Percentiles rank a stretch among this genome's conserved stretches.
phyloP scores from a whole-genome alignment of 169 alveolate species.

The Cyclospora cayetanensis region DNA sequence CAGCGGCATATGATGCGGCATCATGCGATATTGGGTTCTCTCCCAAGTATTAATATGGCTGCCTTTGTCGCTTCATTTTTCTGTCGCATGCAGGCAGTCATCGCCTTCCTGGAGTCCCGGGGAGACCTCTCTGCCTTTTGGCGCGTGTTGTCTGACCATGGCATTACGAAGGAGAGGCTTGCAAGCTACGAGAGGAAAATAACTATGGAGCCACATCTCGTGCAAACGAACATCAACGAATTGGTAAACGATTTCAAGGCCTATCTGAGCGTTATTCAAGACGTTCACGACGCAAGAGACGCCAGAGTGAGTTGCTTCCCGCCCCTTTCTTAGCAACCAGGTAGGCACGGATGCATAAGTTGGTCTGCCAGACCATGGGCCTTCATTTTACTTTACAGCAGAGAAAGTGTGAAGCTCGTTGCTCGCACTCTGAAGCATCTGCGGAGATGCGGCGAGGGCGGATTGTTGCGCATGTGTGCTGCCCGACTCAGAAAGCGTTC shows the following conservation, averaged over 20 bases:
- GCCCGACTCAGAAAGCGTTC: constrained; percentile 60
- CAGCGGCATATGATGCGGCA: too few relatives aligned
- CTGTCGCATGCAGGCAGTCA: constrained; percentile 78
- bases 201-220: constrained; percentile 88
- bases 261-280: constrained; percentile 72
- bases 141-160: constrained; percentile 84
- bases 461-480: not conserved
- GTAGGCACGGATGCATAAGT: too few relatives aligned
- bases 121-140: constrained; percentile 87
- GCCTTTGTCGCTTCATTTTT: too few relatives aligned
- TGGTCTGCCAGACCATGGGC: too few relatives aligned
- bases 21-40: too few relatives aligned
- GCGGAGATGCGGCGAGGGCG: too few relatives aligned
- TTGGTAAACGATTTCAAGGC: constrained; percentile 76
- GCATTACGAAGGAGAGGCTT: constrained; percentile 86
- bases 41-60: too few relatives aligned
- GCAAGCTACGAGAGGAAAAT: constrained; percentile 90
- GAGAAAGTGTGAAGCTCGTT: too few relatives aligned
- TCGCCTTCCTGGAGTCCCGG: constrained; percentile 84
- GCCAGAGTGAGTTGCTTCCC: constrained; percentile 37
- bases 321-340: too few relatives aligned
- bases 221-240: constrained; percentile 80
- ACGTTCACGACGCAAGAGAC: constrained; percentile 76
- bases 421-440: too few relatives aligned
- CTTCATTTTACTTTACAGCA: too few relatives aligned